phyloP scores from a whole-genome alignment of 2,329 filamentous ascomycete species.

The Ophiognomonia clavigignenti-juglandacearum region DNA sequence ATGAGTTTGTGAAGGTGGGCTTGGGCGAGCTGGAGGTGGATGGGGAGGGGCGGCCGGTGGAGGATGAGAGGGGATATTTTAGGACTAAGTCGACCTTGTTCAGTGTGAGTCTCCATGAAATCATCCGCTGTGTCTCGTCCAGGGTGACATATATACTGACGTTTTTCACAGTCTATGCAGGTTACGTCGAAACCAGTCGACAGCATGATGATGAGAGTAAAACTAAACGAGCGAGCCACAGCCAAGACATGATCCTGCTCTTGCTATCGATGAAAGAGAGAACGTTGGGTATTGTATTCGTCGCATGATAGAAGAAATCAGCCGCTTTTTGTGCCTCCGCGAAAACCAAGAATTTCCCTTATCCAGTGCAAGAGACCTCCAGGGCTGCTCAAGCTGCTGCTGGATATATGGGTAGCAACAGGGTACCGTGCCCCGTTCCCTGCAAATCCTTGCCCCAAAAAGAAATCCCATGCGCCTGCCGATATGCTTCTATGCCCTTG shows the following conservation, averaged over 20 bases:
- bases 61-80: conserved; percentile 22
- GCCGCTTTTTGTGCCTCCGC: too few species aligned
- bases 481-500: background rate
- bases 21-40: conserved; percentile 24
- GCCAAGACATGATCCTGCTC: background rate
- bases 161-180: conserved; percentile 19
- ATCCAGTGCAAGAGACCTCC: too few species aligned
- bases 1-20: conserved; percentile 28
- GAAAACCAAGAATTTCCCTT: background rate
- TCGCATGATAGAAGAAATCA: background rate
- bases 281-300: background rate
- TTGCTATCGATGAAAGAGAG: background rate
- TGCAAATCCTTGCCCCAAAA: background rate
- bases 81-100: conserved; percentile 22
- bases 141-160: background rate
- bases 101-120: conserved; percentile 21
- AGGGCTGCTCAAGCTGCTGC: too few species aligned
- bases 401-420: too few species aligned
- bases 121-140: background rate
- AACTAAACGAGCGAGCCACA: conserved; percentile 14
- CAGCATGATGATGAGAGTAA: conserved; percentile 23
- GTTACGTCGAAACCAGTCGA: conserved; percentile 26
- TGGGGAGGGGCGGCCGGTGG: conserved; percentile 17
- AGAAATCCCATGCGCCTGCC: background rate
- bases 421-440: too few species aligned